Conservation (phyloP, 768 basidiomycete species). For the Leccinum pellstonianum region DNA sequence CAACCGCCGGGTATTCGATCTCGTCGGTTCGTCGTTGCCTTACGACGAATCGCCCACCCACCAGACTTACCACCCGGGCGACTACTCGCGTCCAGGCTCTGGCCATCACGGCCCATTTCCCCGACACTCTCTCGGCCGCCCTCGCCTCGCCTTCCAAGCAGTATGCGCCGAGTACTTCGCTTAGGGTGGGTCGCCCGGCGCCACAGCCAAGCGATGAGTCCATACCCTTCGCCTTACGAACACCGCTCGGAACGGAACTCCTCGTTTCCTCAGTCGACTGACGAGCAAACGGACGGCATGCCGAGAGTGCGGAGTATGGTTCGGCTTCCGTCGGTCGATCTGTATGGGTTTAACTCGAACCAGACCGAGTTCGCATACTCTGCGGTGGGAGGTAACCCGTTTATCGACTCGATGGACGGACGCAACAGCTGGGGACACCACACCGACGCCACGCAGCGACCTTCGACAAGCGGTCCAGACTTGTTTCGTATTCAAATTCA, state of each 20-base stretch:
- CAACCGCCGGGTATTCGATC: conserved; percentile 86
- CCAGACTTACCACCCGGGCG: conserved; percentile 40
- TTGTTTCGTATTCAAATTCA: too few species aligned
- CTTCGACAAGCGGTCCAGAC: conserved; percentile 50
- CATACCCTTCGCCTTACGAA: conserved; percentile 82
- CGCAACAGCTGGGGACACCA: conserved; percentile 43
- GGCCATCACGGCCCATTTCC: conserved; percentile 63
- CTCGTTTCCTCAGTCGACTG: conserved; percentile 68
- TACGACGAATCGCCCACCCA: conserved; percentile 57
- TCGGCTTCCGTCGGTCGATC: conserved; percentile 70
- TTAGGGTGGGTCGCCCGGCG: conserved; percentile 75
- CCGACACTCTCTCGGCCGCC: conserved; percentile 67
- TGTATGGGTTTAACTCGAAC: conserved; percentile 59
- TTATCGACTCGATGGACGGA: conserved; percentile 39
- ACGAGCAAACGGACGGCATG: conserved; percentile 45
- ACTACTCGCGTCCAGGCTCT: conserved; percentile 74
- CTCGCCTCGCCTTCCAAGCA: conserved; percentile 55
- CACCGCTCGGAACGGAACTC: conserved; percentile 66
- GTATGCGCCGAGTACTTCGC: conserved; percentile 46
- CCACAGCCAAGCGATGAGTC: conserved; percentile 85
- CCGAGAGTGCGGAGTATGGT: conserved; percentile 85
- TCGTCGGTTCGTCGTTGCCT: conserved; percentile 73
- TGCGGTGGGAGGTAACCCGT: conserved; percentile 48
- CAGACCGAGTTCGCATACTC: conserved; percentile 84
- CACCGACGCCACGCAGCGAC: conserved; percentile 46